Evolutionary conservation across 495 filamentous ascomycete species (phyloP).

Genomic region (Aspergillus hancockii): DNA sequence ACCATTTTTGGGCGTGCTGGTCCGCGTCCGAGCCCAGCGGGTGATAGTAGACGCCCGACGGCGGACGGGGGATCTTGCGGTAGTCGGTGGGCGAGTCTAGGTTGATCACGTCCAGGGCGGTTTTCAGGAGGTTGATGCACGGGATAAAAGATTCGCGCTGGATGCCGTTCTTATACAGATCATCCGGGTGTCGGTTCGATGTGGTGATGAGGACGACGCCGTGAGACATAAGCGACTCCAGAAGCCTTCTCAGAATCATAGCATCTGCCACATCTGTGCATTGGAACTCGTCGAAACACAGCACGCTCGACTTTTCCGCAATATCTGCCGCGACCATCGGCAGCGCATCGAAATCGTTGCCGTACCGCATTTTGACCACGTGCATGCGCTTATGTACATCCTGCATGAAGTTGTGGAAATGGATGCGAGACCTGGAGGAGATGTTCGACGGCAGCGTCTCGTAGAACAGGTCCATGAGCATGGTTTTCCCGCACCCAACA

Average conservation of each 20-base stretch:
- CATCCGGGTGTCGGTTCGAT: conserved; percentile 93
- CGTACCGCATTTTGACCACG: conserved; percentile 82
- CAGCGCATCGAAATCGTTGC: conserved; percentile 87
- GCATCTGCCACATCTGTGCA: conserved; percentile 98
- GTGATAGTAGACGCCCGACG: conserved; percentile 89
- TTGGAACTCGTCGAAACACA: conserved; percentile 99
- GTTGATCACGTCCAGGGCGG: conserved; percentile 82
- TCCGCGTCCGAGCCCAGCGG: conserved; percentile 76
- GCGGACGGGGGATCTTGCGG: conserved; percentile 91
- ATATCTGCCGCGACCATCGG: conserved; percentile 93
- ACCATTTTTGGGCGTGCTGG: conserved; percentile 89
- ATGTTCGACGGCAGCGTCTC: conserved; percentile 86
- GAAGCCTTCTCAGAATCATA: conserved; percentile 90
- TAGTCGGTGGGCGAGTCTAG: conserved; percentile 95
- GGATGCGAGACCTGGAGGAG: conserved; percentile 84
- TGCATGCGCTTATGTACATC: conserved; percentile 93
- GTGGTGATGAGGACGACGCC: conserved; percentile 96
- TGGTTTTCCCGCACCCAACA: conserved; percentile 97
- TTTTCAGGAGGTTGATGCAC: conserved; percentile 88
- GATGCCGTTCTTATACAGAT: conserved; percentile 97
- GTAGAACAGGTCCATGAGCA: conserved; percentile 99
- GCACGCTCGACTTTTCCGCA: conserved; percentile 77
- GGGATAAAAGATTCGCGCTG: conserved; percentile 94
- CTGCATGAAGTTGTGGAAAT: conserved; percentile 99
- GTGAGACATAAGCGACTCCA: conserved; percentile 89